Conservation (phyloP, 441 rosid genomes). For the Jatropha podagrica region DNA sequence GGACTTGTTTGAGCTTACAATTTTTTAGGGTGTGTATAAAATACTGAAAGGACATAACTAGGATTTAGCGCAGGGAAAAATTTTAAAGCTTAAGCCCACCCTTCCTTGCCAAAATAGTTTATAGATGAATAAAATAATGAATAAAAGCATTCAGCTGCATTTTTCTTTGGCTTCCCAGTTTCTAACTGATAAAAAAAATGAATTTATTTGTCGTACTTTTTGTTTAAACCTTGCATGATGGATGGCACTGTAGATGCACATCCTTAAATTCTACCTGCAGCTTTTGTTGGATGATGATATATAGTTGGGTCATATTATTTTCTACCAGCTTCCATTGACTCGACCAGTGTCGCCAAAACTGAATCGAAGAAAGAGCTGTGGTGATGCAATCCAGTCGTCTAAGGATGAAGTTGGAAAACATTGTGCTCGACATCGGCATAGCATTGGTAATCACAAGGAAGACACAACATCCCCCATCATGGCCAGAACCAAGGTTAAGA, state of each 20-base stretch:
- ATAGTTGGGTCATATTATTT: constrained; percentile 16
- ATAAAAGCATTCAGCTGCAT: background rate
- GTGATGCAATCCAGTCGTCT: constrained; percentile 53
- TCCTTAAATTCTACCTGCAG: background rate
- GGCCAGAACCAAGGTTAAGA: constrained; percentile 41
- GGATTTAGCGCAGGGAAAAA: background rate
- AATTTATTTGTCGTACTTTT: background rate
- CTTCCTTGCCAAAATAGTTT: background rate
- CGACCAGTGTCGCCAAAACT: constrained; percentile 85
- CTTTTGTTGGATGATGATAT: constrained; percentile 8
- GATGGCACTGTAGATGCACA: background rate
- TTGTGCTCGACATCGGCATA: constrained; percentile 59
- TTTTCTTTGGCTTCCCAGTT: background rate
- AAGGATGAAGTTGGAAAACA: constrained; percentile 48
- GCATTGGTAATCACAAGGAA: constrained; percentile 53
- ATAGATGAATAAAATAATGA: background rate
- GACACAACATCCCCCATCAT: constrained; percentile 19
- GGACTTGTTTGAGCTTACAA: background rate
- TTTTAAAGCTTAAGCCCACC: background rate
- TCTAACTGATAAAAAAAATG: background rate
- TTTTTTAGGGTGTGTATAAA: background rate
- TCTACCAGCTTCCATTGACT: constrained; percentile 71
- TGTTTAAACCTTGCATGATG: background rate
- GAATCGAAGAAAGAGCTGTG: constrained; percentile 75
- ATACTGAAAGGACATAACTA: background rate